Base-by-base conservation (phyloP, 2,329 filamentous ascomycete species). In the Colletotrichum lini region DNA sequence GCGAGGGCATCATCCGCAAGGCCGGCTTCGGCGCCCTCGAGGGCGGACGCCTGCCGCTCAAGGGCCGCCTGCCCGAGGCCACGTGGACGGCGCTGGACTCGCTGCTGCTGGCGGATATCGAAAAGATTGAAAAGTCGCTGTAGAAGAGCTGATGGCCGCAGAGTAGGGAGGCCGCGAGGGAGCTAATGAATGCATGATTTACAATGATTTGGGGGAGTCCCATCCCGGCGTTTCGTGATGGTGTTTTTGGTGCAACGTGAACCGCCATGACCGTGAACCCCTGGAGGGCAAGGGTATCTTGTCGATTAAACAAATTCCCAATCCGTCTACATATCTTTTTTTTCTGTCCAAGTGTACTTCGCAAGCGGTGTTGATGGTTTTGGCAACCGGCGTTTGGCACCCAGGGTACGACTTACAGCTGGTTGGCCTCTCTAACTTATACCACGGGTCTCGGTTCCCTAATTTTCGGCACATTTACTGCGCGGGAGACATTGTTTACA, bases 21-120 rank as follows among this genome's bases (percentile, higher is more conserved):
- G 84, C 89, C 58, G 86, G 88, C 0, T 83, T 91, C 64, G 90
- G 90, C 1, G 87, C 87, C 38, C 80, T 85, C 67, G 88, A 88
- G 74, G 89, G 89, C 1, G 90, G 88, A 4, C 82, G 90, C 61
- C 78, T 91, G 73, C 91, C 90, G 3, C 81, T 92, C 42, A 83
- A 82, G 64, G 89, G 89, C 1, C 87, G 86, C 7, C 82, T 92
- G 74, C 82, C 87, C 0, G 87, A 87, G 0, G 82, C 81, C 4
- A 87, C 89, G 75, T 91, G 74, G 72, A 72, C 71, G 58, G 49
- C 61, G 44, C 68, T 73, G n/a, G 67, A 73, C 23, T 23, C 40
- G 52, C 63, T 72, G n/a, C 60, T 70, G 35, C 35, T 73, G 65
- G 42, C 69, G 2, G 70, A 73, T 40, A 73, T 73, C 9, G 70